These are phyloP conservation scores for Ecytonucleospora hepatopenaei DNA, from an alignment of 371 early-diverging fungal genomes.

Conservation along the genomic window DNA sequence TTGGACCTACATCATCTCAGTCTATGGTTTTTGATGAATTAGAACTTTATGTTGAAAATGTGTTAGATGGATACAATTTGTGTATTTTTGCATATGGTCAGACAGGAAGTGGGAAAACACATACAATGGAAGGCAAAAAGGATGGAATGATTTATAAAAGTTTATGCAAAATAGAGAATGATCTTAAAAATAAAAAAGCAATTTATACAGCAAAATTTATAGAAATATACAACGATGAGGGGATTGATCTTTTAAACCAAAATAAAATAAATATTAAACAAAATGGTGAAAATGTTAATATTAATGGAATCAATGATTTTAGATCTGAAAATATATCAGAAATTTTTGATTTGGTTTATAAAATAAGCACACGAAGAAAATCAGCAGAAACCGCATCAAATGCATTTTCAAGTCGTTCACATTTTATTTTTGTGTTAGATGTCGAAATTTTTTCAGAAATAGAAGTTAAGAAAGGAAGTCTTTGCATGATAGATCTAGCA, in stretches of 20 bases:
- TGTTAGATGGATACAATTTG: conserved; percentile 85
- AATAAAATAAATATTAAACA: conserved; percentile 73
- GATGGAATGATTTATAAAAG: conserved; percentile 61
- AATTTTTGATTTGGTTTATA: conserved; percentile 63
- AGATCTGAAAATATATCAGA: conserved; percentile 60
- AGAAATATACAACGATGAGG: conserved; percentile 86
- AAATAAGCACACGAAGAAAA: conserved; percentile 68
- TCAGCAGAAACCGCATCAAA: conserved; percentile 82
- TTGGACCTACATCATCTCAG: conserved; percentile 64
- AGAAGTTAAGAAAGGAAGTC: conserved; percentile 63
- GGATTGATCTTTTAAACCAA: conserved; percentile 69
- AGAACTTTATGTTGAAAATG: conserved; percentile 77
- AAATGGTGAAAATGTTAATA: conserved; percentile 58
- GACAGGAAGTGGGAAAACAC: conserved; percentile 88
- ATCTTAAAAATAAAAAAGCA: conserved; percentile 68
- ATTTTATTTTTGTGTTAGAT: conserved; percentile 62
- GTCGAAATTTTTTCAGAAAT: conserved; percentile 56
- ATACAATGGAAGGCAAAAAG: conserved; percentile 64
- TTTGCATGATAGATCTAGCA: conserved; percentile 91
- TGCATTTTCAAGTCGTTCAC: conserved; percentile 78
- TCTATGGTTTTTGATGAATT: conserved; percentile 77
- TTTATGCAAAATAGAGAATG: conserved; percentile 73
- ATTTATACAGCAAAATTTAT: conserved; percentile 69
- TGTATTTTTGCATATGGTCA: conserved; percentile 98
- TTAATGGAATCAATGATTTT: conserved; percentile 8